These are phyloP conservation scores for Trypanosoma melophagium DNA, from an alignment of 208 protist genomes.

Conservation along the genomic window DNA sequence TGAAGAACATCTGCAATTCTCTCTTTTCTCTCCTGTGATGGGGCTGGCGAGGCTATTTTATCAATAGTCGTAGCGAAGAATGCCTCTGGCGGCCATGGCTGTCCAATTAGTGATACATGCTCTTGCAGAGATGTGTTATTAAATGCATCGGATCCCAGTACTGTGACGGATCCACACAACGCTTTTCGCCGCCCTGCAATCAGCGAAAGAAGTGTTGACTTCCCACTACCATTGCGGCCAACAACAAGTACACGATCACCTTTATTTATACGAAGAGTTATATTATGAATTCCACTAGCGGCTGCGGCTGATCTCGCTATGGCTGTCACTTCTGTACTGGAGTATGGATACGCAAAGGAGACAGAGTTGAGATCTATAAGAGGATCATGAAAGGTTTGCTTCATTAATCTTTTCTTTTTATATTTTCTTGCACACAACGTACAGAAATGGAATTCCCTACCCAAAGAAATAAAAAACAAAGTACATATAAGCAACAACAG, in stretches of 20 bases:
- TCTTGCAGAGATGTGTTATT: constrained; percentile 69
- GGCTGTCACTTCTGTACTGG: neutral
- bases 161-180: constrained; percentile 45
- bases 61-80: constrained; percentile 79
- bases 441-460: neutral
- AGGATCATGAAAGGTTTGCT: constrained; percentile 11
- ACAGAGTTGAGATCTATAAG: constrained; percentile 37
- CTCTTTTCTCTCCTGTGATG: constrained; percentile 29
- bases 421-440: neutral
- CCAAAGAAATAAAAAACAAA: neutral
- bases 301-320: neutral
- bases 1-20: constrained; percentile 50
- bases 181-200: constrained; percentile 80
- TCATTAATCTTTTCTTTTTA: neutral
- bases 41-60: constrained; percentile 47
- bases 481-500: neutral
- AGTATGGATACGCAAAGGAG: constrained; percentile 51
- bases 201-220: constrained; percentile 94
- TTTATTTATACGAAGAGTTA: constrained; percentile 39
- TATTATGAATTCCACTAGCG: constrained; percentile 29
- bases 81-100: constrained; percentile 71
- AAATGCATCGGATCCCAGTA: constrained; percentile 70
- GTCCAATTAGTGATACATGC: constrained; percentile 55
- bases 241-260: constrained; percentile 92
- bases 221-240: constrained; percentile 95